Evolutionary conservation across 2,329 filamentous ascomycete species (phyloP), one percentile per base, ranked within the genome.

Genomic region (Pseudogymnoascus sp.): DNA sequence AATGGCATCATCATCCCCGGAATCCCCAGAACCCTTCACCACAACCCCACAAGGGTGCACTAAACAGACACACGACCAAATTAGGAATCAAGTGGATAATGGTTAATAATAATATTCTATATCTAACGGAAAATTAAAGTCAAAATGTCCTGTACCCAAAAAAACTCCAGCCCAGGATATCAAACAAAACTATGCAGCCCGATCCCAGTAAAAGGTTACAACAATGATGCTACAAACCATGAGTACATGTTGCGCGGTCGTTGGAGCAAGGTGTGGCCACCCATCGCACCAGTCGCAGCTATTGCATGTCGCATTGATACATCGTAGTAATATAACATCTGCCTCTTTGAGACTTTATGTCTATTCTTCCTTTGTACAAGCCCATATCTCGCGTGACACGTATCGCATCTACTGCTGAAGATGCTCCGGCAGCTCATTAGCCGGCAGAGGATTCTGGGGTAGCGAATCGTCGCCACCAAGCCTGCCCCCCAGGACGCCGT

Each of bases 121-220:
- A 33, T 33, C 50, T 56, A 56, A 33, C 33, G n/a, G n/a, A 33
- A 4, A 33, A 33, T 31, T 25, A 47, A 8, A 38, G 10, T 5
- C 7, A 56, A 56, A 12, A 56, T 56, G 50, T 56, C 28, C 50
- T 56, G 28, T 56, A 56, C 25, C 50, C 50, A 18, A 56, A 56
- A 18, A 56, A 56, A 56, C 50, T 56, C 50, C 50, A 56, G 28
- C 50, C 50, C 50, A 33, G 50, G 50, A 56, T 56, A 56, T 56
- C 50, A 56, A 56, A 56, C 25, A 33, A 31, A 56, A 56, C 50
- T 56, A 56, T 56, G 50, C 50, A 56, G 50, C 16, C 25, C 50
- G 4, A 31, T 33, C 25, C 47, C 25, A 31, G 25, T 33, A 56
- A 56, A 16, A 11, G 28, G 28, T 33, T 56, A 33, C 50, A 56